Evolutionary conservation across 768 basidiomycete genomes (phyloP), one percentile per base, ranked within the genome.

Genomic region (Mycena filopes): DNA sequence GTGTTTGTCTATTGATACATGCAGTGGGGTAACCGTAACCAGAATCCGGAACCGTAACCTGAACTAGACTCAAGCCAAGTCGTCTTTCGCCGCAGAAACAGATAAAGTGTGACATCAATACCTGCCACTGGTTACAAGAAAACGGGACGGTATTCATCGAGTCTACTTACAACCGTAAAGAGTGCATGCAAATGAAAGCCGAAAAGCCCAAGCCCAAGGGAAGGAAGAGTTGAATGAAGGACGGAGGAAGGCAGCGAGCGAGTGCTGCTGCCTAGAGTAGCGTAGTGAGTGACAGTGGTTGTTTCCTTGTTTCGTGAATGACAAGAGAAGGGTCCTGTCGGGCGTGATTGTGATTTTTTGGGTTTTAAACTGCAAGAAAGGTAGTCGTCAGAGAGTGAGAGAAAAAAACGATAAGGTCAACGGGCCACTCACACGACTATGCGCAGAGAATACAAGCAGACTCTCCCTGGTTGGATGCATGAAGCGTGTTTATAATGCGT

Each of bases 301-400:
- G 45, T 21, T 33, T 56, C 7, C 80, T 83, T 82, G 83, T 83
- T 75, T 81, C 83, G 83, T 84, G 82, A 82, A 84, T 85, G 81
- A 82, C 81, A 84, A 82, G 80, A 57, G 67, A 60, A 54, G n/a
- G n/a, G n/a, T n/a, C 74, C 70, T 74, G 77, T 75, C 74, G 64
- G 55, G 70, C 49, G 57, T 48, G 63, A 57, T 55, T 55, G 48
- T n/a, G n/a, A n/a, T n/a, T n/a, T n/a, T n/a, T n/a, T n/a, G n/a
- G n/a, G n/a, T 29, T 67, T 50, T 66, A 67, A 70, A 60, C 63
- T 40, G 59, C 38, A n/a, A 70, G 31, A 63, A 66, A 51, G 56
- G 23, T 42, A 25, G 46, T 47, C n/a, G n/a, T n/a, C n/a, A 59
- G 36, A 45, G 40, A 59, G 41, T 45, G 60, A 0, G 49, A 56